Conservation (phyloP, 306 rosid species). For the Corylus avellana region DNA sequence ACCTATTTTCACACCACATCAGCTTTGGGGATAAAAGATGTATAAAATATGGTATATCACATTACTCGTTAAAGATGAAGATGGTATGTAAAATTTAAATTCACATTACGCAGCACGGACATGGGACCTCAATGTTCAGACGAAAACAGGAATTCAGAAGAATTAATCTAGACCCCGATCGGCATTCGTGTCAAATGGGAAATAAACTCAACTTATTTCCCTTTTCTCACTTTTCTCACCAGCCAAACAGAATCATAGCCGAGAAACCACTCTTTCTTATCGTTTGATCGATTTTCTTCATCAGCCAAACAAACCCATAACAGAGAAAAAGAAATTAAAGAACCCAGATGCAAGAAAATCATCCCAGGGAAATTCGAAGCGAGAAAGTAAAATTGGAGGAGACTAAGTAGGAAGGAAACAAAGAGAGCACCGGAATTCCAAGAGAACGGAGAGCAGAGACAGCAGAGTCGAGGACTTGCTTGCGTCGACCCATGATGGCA, state of each 20-base stretch:
- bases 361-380: background rate
- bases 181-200: background rate
- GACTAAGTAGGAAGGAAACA: background rate
- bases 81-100: background rate
- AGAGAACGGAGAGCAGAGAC: slow-evolving; percentile 66
- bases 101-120: background rate
- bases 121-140: background rate
- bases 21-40: no score
- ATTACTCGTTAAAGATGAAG: no score
- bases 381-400: background rate
- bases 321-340: background rate
- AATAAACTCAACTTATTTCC: background rate
- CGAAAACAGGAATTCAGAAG: background rate
- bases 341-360: background rate
- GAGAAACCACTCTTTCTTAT: background rate
- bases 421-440: slow-evolving; percentile 49
- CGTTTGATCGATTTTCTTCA: slow-evolving; percentile 3
- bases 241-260: background rate
- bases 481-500: slow-evolving; percentile 89
- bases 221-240: background rate
- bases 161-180: background rate
- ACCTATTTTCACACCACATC: no score
- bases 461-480: slow-evolving; percentile 67
- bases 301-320: slow-evolving; percentile 6
- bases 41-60: no score